Base-by-base conservation (phyloP, 345 rosid genomes). In the Salix udensis region DNA sequence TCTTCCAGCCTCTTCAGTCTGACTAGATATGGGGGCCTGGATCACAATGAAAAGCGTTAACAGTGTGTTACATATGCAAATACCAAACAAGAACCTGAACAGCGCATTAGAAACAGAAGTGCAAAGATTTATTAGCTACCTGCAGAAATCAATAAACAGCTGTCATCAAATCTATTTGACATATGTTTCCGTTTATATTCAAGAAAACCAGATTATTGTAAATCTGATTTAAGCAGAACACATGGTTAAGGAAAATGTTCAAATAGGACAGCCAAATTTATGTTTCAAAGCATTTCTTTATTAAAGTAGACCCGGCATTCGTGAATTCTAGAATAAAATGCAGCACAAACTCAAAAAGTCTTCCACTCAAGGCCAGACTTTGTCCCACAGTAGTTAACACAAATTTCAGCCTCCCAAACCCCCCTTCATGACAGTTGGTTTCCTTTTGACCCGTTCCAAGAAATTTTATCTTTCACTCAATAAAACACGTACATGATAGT, bases 1-100 rank as follows among this genome's bases (percentile, higher is more conserved):
- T 73, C 74, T 77, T 67, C 77, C 85, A n/a, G 73, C 86, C 24
- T 83, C 83, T 24, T 83, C 87, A 70, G 68, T 44, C 83, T 84
- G 87, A 76, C 66, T 73, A 73, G 81, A 79, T 58, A 72, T 64
- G 74, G 81, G 72, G 72, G 52, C 83, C 83, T 82, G 70, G 66
- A 82, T 34, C 4, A 26, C 44, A 69, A 15, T 28, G 58, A 53
- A 52, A 37, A 55, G 40, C 74, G 40, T 69, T 30, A 74, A 26
- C 39, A 66, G 46, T 26, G 28, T 64, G 4, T 18, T 61, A 46
- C 31, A 62, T 7, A 36, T 26, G 30, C 19, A 26, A 58, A 74
- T 21, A 18, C 30, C 3, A 65, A 28, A 36, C 61, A 40, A 21
- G 52, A 40, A 23, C 4, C 72, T 67, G 66, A 52, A 52, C 34